phyloP scores from a whole-genome alignment of 2,329 filamentous ascomycete species.

The Colletotrichum abscissum region DNA sequence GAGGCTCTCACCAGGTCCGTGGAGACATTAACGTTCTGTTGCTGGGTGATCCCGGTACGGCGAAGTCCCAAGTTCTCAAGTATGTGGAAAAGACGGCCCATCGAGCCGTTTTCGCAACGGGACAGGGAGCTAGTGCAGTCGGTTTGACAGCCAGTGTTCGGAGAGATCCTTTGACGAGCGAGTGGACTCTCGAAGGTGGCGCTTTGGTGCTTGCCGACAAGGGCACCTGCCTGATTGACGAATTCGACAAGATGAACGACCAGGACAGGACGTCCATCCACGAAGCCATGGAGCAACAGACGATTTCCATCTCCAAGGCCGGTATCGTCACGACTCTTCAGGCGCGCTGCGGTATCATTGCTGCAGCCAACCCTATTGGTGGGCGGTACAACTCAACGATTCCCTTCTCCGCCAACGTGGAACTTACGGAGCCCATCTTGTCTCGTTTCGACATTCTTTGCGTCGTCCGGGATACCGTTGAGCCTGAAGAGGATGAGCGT shows the following conservation, averaged over 20 bases:
- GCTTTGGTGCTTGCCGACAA: slow-evolving; percentile 94
- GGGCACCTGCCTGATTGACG: slow-evolving; percentile 95
- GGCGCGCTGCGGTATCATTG: slow-evolving; percentile 94
- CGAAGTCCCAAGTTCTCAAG: slow-evolving; percentile 97
- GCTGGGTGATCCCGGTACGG: slow-evolving; percentile 95
- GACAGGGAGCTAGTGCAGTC: slow-evolving; percentile 95
- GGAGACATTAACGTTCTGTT: slow-evolving; percentile 98
- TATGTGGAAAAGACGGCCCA: slow-evolving; percentile 98
- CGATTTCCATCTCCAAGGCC: slow-evolving; percentile 98
- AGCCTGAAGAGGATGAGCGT: slow-evolving; percentile 91
- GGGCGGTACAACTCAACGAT: slow-evolving; percentile 97
- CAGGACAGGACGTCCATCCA: slow-evolving; percentile 98
- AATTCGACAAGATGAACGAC: slow-evolving; percentile 99
- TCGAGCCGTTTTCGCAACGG: slow-evolving; percentile 95
- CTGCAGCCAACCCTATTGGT: slow-evolving; percentile 95
- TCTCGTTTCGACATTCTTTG: slow-evolving; percentile 98
- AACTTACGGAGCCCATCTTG: slow-evolving; percentile 95
- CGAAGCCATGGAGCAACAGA: slow-evolving; percentile 99
- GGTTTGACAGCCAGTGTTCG: slow-evolving; percentile 97
- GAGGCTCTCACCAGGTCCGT: slow-evolving; percentile 88
- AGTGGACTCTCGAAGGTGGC: slow-evolving; percentile 98
- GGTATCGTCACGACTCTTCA: slow-evolving; percentile 98
- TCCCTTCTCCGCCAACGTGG: slow-evolving; percentile 95
- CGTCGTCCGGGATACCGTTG: slow-evolving; percentile 94
- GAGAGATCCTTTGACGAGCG: slow-evolving; percentile 92